These are phyloP conservation scores for Sclerotiophoma versabilis DNA, from an alignment of 2,329 filamentous ascomycete species.

Conservation along the genomic window DNA sequence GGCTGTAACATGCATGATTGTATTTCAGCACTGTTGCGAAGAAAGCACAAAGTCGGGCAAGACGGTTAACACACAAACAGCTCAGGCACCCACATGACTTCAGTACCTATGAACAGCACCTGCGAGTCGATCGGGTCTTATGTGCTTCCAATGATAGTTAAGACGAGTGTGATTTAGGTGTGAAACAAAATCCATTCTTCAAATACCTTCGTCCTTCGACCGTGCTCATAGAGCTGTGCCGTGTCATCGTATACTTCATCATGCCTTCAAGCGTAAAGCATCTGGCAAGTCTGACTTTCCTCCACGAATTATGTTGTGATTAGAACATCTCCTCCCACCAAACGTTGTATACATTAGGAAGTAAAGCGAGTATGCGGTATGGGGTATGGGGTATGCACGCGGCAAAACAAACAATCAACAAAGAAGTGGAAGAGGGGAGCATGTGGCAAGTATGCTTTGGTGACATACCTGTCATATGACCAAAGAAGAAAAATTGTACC, in stretches of 20 bases:
- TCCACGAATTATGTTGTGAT: conserved; percentile 5
- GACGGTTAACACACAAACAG: too few species aligned
- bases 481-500: not conserved
- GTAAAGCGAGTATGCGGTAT: conserved; percentile 9
- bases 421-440: not conserved
- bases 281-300: not conserved
- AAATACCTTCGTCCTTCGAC: not conserved
- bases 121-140: too few species aligned
- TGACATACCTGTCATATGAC: conserved; percentile 3
- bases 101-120: not conserved
- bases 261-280: not conserved
- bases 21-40: not conserved
- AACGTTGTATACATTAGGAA: conserved; percentile 17
- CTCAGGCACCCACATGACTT: not conserved
- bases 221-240: conserved; percentile 1
- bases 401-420: conserved; percentile 1
- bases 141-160: too few species aligned
- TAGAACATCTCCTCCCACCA: conserved; percentile 1
- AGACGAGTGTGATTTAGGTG: not conserved
- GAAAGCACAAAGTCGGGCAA: not conserved
- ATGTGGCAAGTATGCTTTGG: conserved; percentile 5
- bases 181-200: conserved; percentile 11
- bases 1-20: not conserved
- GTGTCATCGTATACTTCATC: conserved; percentile 14
- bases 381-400: conserved; percentile 13